phyloP scores from a whole-genome alignment of 805 yeast species.

The Candida endomychidarum region DNA sequence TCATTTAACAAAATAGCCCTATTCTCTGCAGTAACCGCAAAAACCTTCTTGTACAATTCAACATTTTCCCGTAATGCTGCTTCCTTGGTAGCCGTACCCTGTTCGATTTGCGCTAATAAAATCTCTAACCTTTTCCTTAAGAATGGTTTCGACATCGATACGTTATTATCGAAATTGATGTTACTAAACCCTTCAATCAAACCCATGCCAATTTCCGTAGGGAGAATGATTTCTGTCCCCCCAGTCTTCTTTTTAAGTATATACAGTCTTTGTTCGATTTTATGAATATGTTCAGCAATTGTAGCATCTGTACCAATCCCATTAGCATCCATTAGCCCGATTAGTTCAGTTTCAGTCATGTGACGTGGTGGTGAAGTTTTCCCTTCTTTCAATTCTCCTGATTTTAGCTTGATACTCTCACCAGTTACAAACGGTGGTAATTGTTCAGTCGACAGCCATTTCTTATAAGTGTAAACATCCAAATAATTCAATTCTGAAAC shows the following conservation, averaged over 20 bases:
- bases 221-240: constrained; percentile 53
- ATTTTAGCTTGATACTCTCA: constrained; percentile 54
- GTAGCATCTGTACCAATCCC: constrained; percentile 99
- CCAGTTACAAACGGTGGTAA: constrained; percentile 64
- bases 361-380: constrained; percentile 77
- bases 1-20: constrained; percentile 23
- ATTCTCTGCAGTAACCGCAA: constrained; percentile 45
- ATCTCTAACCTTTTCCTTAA: constrained; percentile 74
- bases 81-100: constrained; percentile 54
- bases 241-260: constrained; percentile 46
- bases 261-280: constrained; percentile 67
- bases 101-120: constrained; percentile 63
- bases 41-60: constrained; percentile 59
- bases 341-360: constrained; percentile 89
- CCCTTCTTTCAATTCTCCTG: constrained; percentile 67
- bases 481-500: constrained; percentile 76
- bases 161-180: constrained; percentile 61
- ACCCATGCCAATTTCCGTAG: constrained; percentile 82
- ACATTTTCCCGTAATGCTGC: constrained; percentile 58
- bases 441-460: constrained; percentile 68
- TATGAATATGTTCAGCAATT: constrained; percentile 95
- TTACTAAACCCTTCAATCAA: constrained; percentile 84
- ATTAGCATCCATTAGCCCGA: constrained; percentile 91
- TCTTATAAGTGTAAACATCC: constrained; percentile 74
- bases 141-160: constrained; percentile 78